A percentile compares a stretch with the other conserved stretches of the same genome.
phyloP scores from a whole-genome alignment of 176 grass and related monocot genomes.

The Poa annua region DNA sequence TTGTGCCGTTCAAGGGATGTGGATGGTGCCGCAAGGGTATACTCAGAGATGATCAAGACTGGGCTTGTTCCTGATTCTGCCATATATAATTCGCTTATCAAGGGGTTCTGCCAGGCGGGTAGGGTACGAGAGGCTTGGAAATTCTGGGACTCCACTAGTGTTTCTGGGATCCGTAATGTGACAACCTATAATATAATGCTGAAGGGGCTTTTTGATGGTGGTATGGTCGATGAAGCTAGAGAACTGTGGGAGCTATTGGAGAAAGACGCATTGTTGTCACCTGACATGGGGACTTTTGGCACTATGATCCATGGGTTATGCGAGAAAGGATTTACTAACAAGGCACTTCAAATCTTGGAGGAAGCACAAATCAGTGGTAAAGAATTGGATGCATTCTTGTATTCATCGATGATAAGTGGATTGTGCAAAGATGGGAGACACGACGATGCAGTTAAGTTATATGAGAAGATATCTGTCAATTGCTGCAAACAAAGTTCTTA shows the following conservation, averaged over 20 bases:
- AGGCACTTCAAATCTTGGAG: conserved; percentile 69
- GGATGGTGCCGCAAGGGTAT: conserved; percentile 60
- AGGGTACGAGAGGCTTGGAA: conserved; percentile 57
- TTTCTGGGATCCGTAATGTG: conserved; percentile 47
- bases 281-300: conserved; percentile 77
- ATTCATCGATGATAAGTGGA: conserved; percentile 77
- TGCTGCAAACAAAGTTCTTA: conserved; percentile 70
- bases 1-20: conserved; percentile 72
- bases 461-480: conserved; percentile 58
- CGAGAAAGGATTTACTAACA: conserved; percentile 72
- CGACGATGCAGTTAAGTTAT: conserved; percentile 63
- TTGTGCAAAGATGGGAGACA: conserved; percentile 75
- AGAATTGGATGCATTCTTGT: conserved; percentile 72
- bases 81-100: conserved; percentile 71
- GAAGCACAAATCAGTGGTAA: conserved; percentile 42
- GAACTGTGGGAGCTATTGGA: conserved; percentile 60
- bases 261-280: conserved; percentile 49
- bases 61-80: conserved; percentile 70
- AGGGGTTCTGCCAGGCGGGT: conserved; percentile 64
- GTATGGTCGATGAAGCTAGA: conserved; percentile 60
- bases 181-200: conserved; percentile 82
- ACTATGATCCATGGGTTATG: conserved; percentile 83
- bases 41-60: conserved; percentile 75
- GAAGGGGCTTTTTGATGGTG: conserved; percentile 67
- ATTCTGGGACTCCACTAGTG: conserved; percentile 58